A percentile compares a stretch with the other conserved stretches of the same genome.
Conservation (phyloP, 1,284 basidiomycete species). For the Ustilago tritici region DNA sequence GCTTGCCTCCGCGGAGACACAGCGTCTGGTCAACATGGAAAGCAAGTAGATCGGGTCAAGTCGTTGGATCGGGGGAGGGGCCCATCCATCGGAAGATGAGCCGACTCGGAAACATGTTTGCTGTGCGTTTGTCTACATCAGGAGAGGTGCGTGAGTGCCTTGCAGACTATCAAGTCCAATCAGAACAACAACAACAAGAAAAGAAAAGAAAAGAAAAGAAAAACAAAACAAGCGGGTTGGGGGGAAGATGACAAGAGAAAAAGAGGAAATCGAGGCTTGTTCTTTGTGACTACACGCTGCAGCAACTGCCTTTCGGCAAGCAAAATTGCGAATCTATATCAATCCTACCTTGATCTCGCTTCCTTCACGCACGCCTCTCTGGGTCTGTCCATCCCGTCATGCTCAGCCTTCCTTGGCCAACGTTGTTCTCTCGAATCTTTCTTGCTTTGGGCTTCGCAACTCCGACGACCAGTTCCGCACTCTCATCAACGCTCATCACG, state of each 20-base stretch:
- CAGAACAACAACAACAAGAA: neutral
- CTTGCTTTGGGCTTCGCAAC: conserved; percentile 14
- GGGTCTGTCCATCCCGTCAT: neutral
- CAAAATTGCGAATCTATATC: neutral
- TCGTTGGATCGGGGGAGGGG: too few species aligned
- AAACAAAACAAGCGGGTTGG: neutral
- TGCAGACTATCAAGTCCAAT: neutral
- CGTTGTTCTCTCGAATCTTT: neutral
- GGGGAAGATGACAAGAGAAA: neutral
- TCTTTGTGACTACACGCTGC: neutral
- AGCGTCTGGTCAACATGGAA: too few species aligned
- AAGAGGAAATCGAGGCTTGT: neutral
- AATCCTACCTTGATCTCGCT: neutral
- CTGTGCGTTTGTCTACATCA: neutral
- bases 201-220: too few species aligned
- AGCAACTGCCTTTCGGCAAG: neutral
- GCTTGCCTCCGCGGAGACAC: neutral
- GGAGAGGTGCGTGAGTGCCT: neutral
- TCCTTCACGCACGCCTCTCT: neutral
- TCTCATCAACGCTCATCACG: neutral
- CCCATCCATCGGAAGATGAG: too few species aligned
- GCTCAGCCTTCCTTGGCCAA: conserved; percentile 3
- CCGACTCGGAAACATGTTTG: too few species aligned
- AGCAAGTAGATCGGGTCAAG: too few species aligned
- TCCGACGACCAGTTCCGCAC: conserved; percentile 26